Conservation (phyloP, 495 filamentous ascomycete genomes). For the Hypoxylon fragiforme region DNA sequence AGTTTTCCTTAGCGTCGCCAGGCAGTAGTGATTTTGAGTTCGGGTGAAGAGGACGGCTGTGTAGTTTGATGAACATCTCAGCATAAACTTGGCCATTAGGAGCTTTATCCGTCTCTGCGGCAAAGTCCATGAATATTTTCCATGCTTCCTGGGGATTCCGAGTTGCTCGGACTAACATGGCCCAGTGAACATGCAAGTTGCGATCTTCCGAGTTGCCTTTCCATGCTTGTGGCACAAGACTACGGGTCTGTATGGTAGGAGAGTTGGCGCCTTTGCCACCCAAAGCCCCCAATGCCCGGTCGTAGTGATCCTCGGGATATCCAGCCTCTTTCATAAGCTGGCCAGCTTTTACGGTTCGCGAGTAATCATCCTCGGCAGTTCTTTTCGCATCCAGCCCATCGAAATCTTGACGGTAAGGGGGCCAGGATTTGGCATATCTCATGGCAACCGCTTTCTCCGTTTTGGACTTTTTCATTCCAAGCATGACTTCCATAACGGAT, state of each 20-base stretch:
- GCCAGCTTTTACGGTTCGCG: conserved; percentile 45
- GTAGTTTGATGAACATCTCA: conserved; percentile 52
- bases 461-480: conserved; percentile 42
- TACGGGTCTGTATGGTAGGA: conserved; percentile 49
- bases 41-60: conserved; percentile 18
- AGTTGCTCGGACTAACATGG: conserved; percentile 43
- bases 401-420: conserved; percentile 47
- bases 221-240: conserved; percentile 27
- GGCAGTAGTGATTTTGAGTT: conserved; percentile 37
- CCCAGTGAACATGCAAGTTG: conserved; percentile 42
- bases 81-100: conserved; percentile 44
- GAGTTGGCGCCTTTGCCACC: conserved; percentile 40
- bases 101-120: conserved; percentile 19
- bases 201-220: conserved; percentile 20
- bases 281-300: conserved; percentile 42
- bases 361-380: conserved; percentile 45
- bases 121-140: conserved; percentile 43
- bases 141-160: conserved; percentile 52
- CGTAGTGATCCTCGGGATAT: conserved; percentile 39
- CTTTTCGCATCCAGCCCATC: conserved; percentile 50
- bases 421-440: conserved; percentile 49
- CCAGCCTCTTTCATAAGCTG: conserved; percentile 46
- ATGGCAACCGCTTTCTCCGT: conserved; percentile 41
- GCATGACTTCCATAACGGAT: conserved; percentile 45
- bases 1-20: conserved; percentile 43